These are phyloP conservation scores for Rhizopus microsporus DNA, from an alignment of 371 early-diverging fungal genomes.

Conservation along the genomic window DNA sequence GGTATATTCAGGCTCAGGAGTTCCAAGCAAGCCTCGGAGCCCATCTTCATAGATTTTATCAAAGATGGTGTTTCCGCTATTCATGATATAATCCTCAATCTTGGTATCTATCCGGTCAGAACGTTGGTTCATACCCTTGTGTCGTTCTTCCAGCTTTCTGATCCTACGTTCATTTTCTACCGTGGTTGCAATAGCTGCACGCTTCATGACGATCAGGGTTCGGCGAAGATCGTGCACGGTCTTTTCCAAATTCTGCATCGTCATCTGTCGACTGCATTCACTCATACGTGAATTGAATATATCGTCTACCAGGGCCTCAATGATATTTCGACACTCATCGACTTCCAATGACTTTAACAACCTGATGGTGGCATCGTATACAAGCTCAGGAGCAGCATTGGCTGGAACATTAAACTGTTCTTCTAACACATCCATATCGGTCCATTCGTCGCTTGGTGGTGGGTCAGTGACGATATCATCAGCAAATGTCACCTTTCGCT, in stretches of 20 bases:
- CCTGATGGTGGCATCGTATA: slow-evolving; percentile 64
- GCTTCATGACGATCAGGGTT: slow-evolving; percentile 80
- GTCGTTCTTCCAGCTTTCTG: slow-evolving; percentile 59
- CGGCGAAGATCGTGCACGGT: slow-evolving; percentile 70
- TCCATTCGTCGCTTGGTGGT: slow-evolving; percentile 41
- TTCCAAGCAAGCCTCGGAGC: slow-evolving; percentile 46
- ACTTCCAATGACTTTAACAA: slow-evolving; percentile 69
- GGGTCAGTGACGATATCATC: slow-evolving; percentile 48
- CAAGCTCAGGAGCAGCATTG: slow-evolving; percentile 60
- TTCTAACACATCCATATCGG: slow-evolving; percentile 58
- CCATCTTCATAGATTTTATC: slow-evolving; percentile 66
- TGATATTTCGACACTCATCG: slow-evolving; percentile 69
- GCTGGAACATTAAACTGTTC: slow-evolving; percentile 56
- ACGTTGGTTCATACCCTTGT: slow-evolving; percentile 8
- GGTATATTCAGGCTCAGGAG: slow-evolving; percentile 12
- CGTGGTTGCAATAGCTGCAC: slow-evolving; percentile 75
- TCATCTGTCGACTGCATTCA: slow-evolving; percentile 64
- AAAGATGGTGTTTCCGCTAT: slow-evolving; percentile 57
- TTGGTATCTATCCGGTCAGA: slow-evolving; percentile 30
- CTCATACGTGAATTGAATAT: slow-evolving; percentile 68
- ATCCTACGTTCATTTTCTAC: slow-evolving; percentile 80
- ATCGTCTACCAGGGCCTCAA: slow-evolving; percentile 78
- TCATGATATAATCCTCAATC: slow-evolving; percentile 50
- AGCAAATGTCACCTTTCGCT: slow-evolving; percentile 46
- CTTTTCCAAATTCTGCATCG: slow-evolving; percentile 68